A percentile compares a stretch with the other conserved stretches of the same genome.
Conservation (phyloP, 768 basidiomycete species). For the Tricholoma matsutake region DNA sequence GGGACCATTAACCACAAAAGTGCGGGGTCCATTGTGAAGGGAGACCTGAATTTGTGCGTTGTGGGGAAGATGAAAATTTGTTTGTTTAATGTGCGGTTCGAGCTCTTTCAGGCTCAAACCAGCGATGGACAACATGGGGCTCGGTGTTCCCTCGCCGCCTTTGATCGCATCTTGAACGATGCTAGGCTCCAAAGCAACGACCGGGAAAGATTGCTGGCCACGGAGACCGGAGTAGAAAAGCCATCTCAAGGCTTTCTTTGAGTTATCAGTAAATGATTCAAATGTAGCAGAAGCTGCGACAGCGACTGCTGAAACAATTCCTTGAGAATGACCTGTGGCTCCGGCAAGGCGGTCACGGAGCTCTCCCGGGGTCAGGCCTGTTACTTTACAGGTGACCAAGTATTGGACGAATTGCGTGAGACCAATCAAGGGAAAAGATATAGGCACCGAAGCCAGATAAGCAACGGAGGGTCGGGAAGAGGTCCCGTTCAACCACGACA, state of each 20-base stretch:
- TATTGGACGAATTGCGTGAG: slow-evolving; percentile 96
- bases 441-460: slow-evolving; percentile 90
- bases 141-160: slow-evolving; percentile 90
- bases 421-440: slow-evolving; percentile 95
- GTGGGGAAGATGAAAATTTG: slow-evolving; percentile 78
- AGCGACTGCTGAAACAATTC: slow-evolving; percentile 90
- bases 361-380: slow-evolving; percentile 75
- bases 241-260: slow-evolving; percentile 83
- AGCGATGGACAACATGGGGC: slow-evolving; percentile 90
- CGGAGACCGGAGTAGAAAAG: slow-evolving; percentile 92
- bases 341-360: slow-evolving; percentile 75
- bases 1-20: slow-evolving; percentile 92
- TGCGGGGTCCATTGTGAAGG: slow-evolving; percentile 89
- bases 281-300: slow-evolving; percentile 78
- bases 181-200: slow-evolving; percentile 82
- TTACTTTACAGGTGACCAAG: slow-evolving; percentile 72
- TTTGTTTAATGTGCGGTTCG: slow-evolving; percentile 77
- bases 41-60: slow-evolving; percentile 83
- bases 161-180: slow-evolving; percentile 87
- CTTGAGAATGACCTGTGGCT: slow-evolving; percentile 96
- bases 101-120: slow-evolving; percentile 78
- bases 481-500: slow-evolving; percentile 79
- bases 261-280: slow-evolving; percentile 72
- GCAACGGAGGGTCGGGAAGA: slow-evolving; percentile 69
- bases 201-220: slow-evolving; percentile 92